phyloP scores from a whole-genome alignment of 306 rosid species.

The Pachyrhizus erosus region DNA sequence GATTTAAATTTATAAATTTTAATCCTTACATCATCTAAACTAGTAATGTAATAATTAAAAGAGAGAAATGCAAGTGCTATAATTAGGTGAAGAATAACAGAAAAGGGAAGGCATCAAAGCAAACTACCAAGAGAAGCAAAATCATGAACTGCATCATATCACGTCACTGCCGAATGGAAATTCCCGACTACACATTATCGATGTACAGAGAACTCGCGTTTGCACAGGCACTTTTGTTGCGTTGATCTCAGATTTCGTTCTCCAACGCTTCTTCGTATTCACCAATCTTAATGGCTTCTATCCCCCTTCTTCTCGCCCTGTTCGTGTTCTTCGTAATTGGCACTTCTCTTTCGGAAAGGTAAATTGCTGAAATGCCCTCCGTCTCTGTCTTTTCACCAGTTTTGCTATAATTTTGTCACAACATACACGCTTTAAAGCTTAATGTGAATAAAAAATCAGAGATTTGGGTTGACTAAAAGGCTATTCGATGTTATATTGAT shows the following conservation, averaged over 20 bases:
- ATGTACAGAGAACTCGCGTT: neutral
- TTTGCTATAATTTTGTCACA: neutral
- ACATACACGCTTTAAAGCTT: neutral
- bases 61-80: neutral
- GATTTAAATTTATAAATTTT: no score
- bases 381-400: neutral
- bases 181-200: neutral
- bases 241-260: neutral
- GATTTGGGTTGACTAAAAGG: neutral
- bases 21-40: no score
- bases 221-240: neutral
- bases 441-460: neutral
- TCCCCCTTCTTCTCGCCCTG: constrained; percentile 22
- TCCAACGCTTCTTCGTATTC: neutral
- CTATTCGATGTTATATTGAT: neutral
- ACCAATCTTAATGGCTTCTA: constrained; percentile 36
- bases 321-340: constrained; percentile 12
- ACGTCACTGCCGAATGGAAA: neutral
- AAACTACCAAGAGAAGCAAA: neutral
- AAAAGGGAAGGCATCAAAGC: neutral
- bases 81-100: neutral
- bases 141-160: neutral
- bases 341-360: constrained; percentile 55
- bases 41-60: neutral
- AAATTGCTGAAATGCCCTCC: constrained; percentile 23